Evolutionary conservation across 75 land plant species (phyloP).

Genomic region (Chamaecyparis obtusa): DNA sequence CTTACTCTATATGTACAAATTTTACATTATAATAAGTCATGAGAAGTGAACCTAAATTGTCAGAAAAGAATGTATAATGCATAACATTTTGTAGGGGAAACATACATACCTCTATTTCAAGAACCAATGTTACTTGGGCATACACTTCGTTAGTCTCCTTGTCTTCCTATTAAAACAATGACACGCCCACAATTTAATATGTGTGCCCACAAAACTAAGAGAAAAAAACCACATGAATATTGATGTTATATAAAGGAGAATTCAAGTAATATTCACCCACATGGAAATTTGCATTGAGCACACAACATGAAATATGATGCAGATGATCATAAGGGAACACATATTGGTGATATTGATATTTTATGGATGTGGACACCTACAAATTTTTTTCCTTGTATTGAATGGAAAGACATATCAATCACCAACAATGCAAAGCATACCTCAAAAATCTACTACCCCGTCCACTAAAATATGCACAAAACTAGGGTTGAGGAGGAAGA

Average conservation of each 20-base stretch:
- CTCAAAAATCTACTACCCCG: too few species aligned
- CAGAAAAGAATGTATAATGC: not conserved
- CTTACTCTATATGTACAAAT: not conserved
- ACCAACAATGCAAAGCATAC: too few species aligned
- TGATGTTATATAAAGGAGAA: not conserved
- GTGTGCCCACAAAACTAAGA: not conserved
- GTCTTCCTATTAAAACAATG: slow-evolving; percentile 56
- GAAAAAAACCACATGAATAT: not conserved
- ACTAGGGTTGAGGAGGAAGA: too few species aligned
- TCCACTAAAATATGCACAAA: too few species aligned
- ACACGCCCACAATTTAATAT: not conserved
- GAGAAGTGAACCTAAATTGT: not conserved
- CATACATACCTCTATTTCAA: slow-evolving; percentile 56
- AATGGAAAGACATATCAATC: too few species aligned
- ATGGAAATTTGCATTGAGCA: slow-evolving; percentile 63
- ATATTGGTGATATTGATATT: not conserved
- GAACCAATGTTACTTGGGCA: slow-evolving; percentile 70
- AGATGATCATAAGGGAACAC: slow-evolving; percentile 39
- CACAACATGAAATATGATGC: slow-evolving; percentile 75
- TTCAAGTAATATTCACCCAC: slow-evolving; percentile 26
- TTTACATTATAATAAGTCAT: not conserved
- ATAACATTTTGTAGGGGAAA: not conserved
- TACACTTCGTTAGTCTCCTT: slow-evolving; percentile 81
- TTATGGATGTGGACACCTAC: slow-evolving; percentile 23
- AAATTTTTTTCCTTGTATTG: too few species aligned